Conservation (phyloP, 2,329 filamentous ascomycete species). For the Apiospora arundinis region DNA sequence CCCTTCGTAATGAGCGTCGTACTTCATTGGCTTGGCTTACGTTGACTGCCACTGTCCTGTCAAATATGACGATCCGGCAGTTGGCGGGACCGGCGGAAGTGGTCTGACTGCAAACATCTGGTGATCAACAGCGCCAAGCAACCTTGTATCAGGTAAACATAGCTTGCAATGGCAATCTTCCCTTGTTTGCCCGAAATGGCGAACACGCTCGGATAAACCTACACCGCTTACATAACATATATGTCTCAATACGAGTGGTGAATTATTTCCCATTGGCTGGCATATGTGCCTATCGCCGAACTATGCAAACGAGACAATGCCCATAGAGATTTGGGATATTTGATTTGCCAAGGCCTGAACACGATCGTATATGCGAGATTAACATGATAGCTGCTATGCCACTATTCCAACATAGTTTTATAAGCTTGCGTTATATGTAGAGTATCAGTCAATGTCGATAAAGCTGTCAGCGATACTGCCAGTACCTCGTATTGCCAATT, state of each 20-base stretch:
- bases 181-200: background rate
- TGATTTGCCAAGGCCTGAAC: too few relatives aligned
- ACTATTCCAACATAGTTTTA: too few relatives aligned
- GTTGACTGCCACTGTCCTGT: background rate
- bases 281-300: background rate
- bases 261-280: background rate
- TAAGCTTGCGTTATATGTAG: too few relatives aligned
- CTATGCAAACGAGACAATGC: background rate
- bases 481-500: too few relatives aligned
- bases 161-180: slow-evolving; percentile 5
- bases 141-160: background rate
- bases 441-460: too few relatives aligned
- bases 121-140: background rate
- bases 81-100: background rate
- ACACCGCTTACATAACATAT: background rate
- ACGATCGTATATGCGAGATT: too few relatives aligned
- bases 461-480: too few relatives aligned
- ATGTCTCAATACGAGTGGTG: background rate
- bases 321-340: background rate
- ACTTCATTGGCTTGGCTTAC: background rate
- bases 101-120: background rate
- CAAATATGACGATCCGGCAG: background rate
- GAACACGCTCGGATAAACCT: background rate
- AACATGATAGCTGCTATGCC: too few relatives aligned
- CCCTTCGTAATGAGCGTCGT: background rate